Evolutionary conservation across 2,329 filamentous ascomycete genomes (phyloP), one percentile per base, ranked within the genome.

Genomic region (Colletotrichum spaethianum): DNA sequence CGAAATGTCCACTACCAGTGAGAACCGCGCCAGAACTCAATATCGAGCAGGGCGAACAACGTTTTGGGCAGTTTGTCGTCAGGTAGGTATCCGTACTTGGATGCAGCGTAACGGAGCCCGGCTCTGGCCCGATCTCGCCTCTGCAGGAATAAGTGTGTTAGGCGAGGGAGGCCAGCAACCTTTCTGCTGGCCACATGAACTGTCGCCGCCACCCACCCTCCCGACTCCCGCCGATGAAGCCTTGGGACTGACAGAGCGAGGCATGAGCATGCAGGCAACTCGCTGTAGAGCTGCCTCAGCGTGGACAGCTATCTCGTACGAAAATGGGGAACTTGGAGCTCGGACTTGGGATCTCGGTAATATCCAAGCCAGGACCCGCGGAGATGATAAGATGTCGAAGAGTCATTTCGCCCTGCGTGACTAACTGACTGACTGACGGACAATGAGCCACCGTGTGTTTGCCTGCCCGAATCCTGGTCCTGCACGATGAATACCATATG

Each of bases 41-140:
- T 3, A 33, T 36, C n/a, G n/a, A 33, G 20, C 18, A 46, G 20
- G 42, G 42, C 42, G 44, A 38, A 23, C 20, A 33, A 50, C 42
- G 55, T 26, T 3, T 18, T 36, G 23, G n/a, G 40, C 42, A 4
- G 31, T 36, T 46, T 16, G 28, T 50, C 18, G n/a, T 48, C 31
- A 5, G 48, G 20, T 26, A 36, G 12, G 57, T 44, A 31, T 48
- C 31, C 42, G 36, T 36, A 18, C 9, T 38, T 28, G 20, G 8
- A 26, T 36, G 44, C 31, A 36, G 44, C 59, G 16, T 62, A 46
- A 62, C 44, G 59, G 44, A 26, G n/a, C 4, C 31, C 23, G 31
- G 42, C 42, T 48, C 42, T 62, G 42, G 20, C 14, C 59, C 59
- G 59, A 62, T 38, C n/a, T 50, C 59, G 59, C 44, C 59, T 62